phyloP scores from a whole-genome alignment of 1,284 basidiomycete species.

The Ustilago curta region DNA sequence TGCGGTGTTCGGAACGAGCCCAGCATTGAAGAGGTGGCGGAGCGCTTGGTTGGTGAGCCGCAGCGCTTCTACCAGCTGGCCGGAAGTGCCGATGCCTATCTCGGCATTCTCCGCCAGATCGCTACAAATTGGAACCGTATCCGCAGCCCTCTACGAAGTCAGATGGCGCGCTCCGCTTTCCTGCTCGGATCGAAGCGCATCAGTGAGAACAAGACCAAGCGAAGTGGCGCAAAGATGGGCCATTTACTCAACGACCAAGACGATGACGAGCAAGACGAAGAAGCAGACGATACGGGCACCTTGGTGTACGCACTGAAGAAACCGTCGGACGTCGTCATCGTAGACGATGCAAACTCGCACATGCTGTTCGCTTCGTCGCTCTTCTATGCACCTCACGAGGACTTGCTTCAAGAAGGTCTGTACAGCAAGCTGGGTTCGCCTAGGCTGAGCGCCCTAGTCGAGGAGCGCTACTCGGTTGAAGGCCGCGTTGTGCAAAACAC shows the following conservation, averaged over 20 bases:
- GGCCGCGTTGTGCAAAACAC: slow-evolving; percentile 67
- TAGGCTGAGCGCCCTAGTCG: slow-evolving; percentile 78
- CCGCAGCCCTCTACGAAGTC: slow-evolving; percentile 73
- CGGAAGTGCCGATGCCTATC: slow-evolving; percentile 76
- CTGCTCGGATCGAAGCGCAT: slow-evolving; percentile 79
- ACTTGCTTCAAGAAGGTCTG: slow-evolving; percentile 76
- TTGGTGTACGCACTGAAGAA: slow-evolving; percentile 65
- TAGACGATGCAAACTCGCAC: slow-evolving; percentile 68
- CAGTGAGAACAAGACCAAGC: slow-evolving; percentile 16
- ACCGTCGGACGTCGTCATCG: slow-evolving; percentile 67
- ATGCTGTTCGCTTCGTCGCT: slow-evolving; percentile 67
- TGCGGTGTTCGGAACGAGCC: slow-evolving; percentile 91
- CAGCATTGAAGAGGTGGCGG: slow-evolving; percentile 79
- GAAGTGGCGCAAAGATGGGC: slow-evolving; percentile 13
- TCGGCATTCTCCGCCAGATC: slow-evolving; percentile 83
- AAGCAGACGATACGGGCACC: slow-evolving; percentile 60
- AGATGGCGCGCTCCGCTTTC: slow-evolving; percentile 80
- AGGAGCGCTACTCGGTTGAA: slow-evolving; percentile 79
- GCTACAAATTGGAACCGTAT: slow-evolving; percentile 80
- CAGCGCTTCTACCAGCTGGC: slow-evolving; percentile 78
- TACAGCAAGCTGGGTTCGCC: slow-evolving; percentile 74
- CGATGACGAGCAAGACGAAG: slow-evolving; percentile 58
- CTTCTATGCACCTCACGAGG: slow-evolving; percentile 89
- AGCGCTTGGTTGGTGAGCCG: slow-evolving; percentile 71
- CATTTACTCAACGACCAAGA: slow-evolving; percentile 49